Percentiles rank a stretch among this genome's conserved stretches.
These are phyloP conservation scores for Fusarium protoensiforme DNA, from an alignment of 2,329 filamentous ascomycete genomes.

Conservation along the genomic window DNA sequence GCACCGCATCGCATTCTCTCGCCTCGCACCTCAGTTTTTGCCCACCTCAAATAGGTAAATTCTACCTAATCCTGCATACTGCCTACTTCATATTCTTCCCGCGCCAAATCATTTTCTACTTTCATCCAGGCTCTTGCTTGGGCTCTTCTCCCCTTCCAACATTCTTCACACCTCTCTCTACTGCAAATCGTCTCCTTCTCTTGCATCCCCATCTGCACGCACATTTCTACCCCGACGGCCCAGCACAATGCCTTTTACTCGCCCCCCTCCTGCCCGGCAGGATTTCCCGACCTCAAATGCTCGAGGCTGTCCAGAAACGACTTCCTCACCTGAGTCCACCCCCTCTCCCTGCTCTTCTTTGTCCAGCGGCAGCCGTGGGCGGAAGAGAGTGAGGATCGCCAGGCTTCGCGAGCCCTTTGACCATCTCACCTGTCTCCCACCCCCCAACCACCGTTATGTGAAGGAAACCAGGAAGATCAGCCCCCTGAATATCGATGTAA, in stretches of 20 bases:
- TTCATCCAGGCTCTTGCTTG: neutral
- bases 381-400: conserved; percentile 14
- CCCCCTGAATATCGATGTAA: conserved; percentile 5
- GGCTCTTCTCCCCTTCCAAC: neutral
- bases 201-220: neutral
- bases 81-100: neutral
- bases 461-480: conserved; percentile 10
- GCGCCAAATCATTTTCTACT: neutral
- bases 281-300: conserved; percentile 12
- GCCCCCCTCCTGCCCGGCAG: conserved; percentile 3
- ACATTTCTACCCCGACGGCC: neutral
- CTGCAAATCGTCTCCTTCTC: neutral
- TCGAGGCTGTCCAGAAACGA: conserved; percentile 5
- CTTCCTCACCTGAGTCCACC: neutral
- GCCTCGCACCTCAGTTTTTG: neutral
- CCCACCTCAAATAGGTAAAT: neutral
- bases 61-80: conserved; percentile 9
- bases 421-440: conserved; percentile 14
- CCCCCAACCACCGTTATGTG: conserved; percentile 24
- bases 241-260: conserved; percentile 10
- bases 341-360: neutral
- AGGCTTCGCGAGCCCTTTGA: conserved; percentile 19
- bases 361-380: neutral
- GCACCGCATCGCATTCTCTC: neutral
- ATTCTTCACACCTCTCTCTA: neutral